Percentiles rank a stretch among this genome's conserved stretches.
Conservation (phyloP, 345 rosid genomes). For the Eucalyptus brandiana region DNA sequence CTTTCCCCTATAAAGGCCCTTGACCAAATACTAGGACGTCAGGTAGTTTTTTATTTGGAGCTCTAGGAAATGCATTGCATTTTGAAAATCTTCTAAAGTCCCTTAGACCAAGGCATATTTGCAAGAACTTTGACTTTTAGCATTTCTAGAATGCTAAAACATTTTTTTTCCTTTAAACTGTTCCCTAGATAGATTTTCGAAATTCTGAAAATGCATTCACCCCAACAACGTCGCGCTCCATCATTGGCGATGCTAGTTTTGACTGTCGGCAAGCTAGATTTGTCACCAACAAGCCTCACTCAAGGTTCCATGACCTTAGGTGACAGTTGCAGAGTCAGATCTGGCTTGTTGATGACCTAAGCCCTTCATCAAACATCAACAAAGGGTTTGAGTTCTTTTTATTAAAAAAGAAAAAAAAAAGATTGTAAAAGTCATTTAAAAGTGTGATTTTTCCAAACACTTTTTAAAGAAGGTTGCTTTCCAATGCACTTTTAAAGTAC, state of each 20-base stretch:
- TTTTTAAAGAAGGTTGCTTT: too few species aligned
- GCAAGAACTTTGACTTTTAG: neutral
- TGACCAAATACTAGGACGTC: neutral
- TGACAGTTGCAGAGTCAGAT: rapidly evolving
- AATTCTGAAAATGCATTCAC: neutral
- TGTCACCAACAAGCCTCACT: neutral
- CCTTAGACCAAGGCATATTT: neutral
- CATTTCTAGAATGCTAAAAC: neutral
- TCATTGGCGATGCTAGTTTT: neutral
- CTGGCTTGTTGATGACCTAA: neutral
- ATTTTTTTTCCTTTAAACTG: neutral
- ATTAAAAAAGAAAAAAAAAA: too few species aligned
- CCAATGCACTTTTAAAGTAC: neutral
- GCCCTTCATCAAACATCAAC: neutral
- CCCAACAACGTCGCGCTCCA: rapidly evolving
- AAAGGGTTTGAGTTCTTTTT: neutral
- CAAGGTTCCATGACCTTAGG: neutral
- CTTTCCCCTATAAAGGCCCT: neutral
- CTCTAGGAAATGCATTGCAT: neutral
- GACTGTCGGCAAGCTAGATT: neutral
- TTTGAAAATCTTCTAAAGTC: neutral
- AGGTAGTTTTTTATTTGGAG: neutral
- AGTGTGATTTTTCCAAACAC: neutral
- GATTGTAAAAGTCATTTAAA: too few species aligned
- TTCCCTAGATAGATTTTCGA: neutral